Base-by-base conservation (phyloP, 352 stramenopile genomes). In the Phytophthora pistaciae region DNA sequence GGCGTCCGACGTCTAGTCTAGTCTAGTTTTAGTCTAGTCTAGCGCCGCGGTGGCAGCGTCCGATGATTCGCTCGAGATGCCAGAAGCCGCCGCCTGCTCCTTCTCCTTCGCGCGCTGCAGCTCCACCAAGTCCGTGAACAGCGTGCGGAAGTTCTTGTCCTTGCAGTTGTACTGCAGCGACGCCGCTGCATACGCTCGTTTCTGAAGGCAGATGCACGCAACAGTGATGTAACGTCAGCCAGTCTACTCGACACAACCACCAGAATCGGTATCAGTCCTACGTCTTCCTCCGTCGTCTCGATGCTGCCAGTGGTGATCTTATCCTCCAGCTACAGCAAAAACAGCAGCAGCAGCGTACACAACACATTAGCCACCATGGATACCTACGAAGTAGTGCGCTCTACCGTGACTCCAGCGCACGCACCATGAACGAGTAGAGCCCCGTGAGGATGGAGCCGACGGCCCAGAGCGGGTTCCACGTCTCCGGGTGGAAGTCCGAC, bases 401-500 rank as follows among this genome's bases (percentile, higher is more conserved):
- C 31, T 36, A 36, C 31, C 9, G 31, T 11, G 31, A 11, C 44
- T 52, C 36, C 13, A 16, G 8, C 36, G 36, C 40, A 91, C 85
- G 36, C 40, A 91, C 85, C 92, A 98, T 98, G 84, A 99, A 99
- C 10, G 92, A 98, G 71, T 98, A 97, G 18, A 99, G 77, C 3
- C 96, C 96, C 33, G 90, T 98, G 60, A 99, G 83, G 74, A 99
- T 99, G 25, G 95, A 98, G 50, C 82, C 88, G 27, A 98, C 92
- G n/a, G 84, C 91, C 96, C 96, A 99, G 73, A 98, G 94, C 31
- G 96, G 96, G 81, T 98, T 99, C 96, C 96, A 98, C 5, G 88
- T 96, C 79, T 98, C 94, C 5, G 94, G 94, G 71, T 98, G 95
- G 71, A 97, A 98, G 79, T 99, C 96, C 53, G 89, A 97, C 95